Percentiles rank a stretch among this genome's conserved stretches.
Evolutionary conservation across 2,329 filamentous ascomycete species (phyloP).

Genomic region (Ophiostoma fasciatum): DNA sequence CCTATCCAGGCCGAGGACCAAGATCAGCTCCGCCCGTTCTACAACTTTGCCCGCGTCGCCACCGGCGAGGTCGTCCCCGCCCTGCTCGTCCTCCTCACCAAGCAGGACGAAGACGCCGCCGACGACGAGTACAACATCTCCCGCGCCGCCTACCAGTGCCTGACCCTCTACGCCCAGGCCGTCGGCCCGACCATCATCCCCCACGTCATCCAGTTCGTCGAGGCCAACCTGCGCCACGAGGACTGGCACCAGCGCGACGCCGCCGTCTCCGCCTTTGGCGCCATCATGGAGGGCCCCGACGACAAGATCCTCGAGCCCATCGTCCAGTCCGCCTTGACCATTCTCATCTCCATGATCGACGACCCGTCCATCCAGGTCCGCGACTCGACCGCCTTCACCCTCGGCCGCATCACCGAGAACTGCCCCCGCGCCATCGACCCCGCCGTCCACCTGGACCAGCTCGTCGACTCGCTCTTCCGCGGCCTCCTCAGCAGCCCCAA

Average conservation of each 20-base stretch:
- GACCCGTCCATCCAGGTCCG: constrained; percentile 80
- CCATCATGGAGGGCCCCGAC: constrained; percentile 97
- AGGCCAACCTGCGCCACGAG: constrained; percentile 74
- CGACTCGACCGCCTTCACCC: constrained; percentile 89
- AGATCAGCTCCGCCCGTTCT: constrained; percentile 78
- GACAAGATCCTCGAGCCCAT: constrained; percentile 84
- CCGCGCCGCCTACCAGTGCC: constrained; percentile 86
- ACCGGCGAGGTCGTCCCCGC: constrained; percentile 91
- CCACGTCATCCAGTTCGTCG: constrained; percentile 80
- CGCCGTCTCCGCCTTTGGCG: constrained; percentile 90
- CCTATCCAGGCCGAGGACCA: constrained; percentile 42
- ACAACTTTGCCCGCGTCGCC: constrained; percentile 89
- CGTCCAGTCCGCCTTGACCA: constrained; percentile 85
- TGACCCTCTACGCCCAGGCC: constrained; percentile 89
- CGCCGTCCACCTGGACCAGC: constrained; percentile 60
- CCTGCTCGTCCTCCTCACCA: constrained; percentile 73
- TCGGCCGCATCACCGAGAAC: constrained; percentile 89
- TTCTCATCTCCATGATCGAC: constrained; percentile 84
- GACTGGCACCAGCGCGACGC: constrained; percentile 95
- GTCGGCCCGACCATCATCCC: constrained; percentile 73
- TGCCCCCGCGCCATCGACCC: constrained; percentile 88
- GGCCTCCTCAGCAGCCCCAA: constrained; percentile 83
- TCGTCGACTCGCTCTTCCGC: constrained; percentile 80
- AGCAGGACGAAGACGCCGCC: constrained; percentile 92
- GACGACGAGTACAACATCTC: constrained; percentile 98